A percentile compares a stretch with the other conserved stretches of the same genome.
phyloP scores from a whole-genome alignment of 805 yeast genomes.

The Yamadazyma philogaea region DNA sequence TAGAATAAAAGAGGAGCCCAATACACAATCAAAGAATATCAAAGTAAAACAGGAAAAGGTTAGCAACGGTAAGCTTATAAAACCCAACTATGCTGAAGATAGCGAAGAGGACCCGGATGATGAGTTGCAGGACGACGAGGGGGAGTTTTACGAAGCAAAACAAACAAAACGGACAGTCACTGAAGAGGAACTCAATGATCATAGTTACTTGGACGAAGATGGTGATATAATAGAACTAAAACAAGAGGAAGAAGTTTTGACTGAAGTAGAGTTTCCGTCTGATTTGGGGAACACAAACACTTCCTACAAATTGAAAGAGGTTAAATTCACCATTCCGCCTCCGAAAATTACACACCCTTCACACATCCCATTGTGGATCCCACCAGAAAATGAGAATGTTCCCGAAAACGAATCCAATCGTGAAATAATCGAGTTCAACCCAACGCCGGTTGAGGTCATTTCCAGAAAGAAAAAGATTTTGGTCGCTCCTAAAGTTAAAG shows the following conservation, averaged over 20 bases:
- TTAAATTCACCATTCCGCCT: conserved; percentile 32
- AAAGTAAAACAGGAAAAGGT: conserved; percentile 3
- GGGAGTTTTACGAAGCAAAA: background rate
- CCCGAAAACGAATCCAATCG: conserved; percentile 16
- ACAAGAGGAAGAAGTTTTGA: conserved; percentile 8
- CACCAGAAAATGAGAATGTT: conserved; percentile 20
- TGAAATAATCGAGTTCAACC: conserved; percentile 22
- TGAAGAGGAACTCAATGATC: background rate
- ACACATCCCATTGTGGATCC: conserved; percentile 42
- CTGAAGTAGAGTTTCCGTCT: conserved; percentile 15
- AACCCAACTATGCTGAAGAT: conserved; percentile 3
- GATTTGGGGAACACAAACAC: conserved; percentile 11
- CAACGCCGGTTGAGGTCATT: conserved; percentile 26
- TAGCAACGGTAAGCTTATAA: background rate
- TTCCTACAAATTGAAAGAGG: conserved; percentile 21
- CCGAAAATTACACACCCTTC: conserved; percentile 43
- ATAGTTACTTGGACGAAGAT: background rate
- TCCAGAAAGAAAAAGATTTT: conserved; percentile 12
- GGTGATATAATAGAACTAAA: conserved; percentile 4
- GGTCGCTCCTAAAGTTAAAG: conserved; percentile 27
- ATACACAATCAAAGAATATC: conserved; percentile 6
- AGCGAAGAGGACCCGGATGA: conserved; percentile 1
- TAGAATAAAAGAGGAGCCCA: background rate
- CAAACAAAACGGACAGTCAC: background rate
- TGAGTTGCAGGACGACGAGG: conserved; percentile 2